Evolutionary conservation across 345 rosid species (phyloP).

Genomic region (Pseudoturritis turrita): DNA sequence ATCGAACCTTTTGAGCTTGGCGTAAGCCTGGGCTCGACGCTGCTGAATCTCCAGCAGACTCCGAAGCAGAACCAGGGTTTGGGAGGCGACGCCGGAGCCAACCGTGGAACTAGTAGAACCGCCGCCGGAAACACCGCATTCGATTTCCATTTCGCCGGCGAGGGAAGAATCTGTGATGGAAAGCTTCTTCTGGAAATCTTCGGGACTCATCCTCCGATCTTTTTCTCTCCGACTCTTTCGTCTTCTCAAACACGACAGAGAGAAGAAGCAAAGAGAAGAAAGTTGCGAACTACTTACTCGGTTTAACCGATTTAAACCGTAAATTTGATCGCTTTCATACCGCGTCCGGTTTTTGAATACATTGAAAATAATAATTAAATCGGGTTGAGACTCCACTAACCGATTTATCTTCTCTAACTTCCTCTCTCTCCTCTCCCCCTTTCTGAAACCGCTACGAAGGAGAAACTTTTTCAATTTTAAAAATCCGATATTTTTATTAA

Average conservation of each 20-base stretch:
- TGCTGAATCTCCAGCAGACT: conserved; percentile 63
- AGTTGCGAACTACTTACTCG: background rate
- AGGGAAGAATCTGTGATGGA: conserved; percentile 42
- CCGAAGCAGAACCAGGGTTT: conserved; percentile 53
- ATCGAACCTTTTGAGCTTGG: conserved; percentile 62
- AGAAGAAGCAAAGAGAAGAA: background rate
- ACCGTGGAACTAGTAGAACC: conserved; percentile 3
- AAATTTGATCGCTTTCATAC: background rate
- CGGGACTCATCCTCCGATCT: conserved; percentile 32
- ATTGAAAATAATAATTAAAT: background rate
- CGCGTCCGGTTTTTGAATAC: background rate
- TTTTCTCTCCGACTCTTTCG: background rate
- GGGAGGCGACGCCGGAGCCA: conserved; percentile 14
- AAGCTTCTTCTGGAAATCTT: conserved; percentile 73
- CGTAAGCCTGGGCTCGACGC: conserved; percentile 87
- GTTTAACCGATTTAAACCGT: conserved; percentile 7
- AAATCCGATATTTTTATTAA: too few relatives aligned
- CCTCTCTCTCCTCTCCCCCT: too few relatives aligned
- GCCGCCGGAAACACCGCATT: background rate
- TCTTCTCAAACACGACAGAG: conserved; percentile 19
- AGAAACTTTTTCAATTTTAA: too few relatives aligned
- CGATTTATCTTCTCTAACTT: too few relatives aligned
- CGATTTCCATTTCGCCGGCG: conserved; percentile 26
- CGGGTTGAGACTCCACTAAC: too few relatives aligned
- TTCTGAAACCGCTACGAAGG: too few relatives aligned